Evolutionary conservation across 768 basidiomycete species (phyloP), one percentile per base, ranked within the genome.

Genomic region (Austroboletus festivus): DNA sequence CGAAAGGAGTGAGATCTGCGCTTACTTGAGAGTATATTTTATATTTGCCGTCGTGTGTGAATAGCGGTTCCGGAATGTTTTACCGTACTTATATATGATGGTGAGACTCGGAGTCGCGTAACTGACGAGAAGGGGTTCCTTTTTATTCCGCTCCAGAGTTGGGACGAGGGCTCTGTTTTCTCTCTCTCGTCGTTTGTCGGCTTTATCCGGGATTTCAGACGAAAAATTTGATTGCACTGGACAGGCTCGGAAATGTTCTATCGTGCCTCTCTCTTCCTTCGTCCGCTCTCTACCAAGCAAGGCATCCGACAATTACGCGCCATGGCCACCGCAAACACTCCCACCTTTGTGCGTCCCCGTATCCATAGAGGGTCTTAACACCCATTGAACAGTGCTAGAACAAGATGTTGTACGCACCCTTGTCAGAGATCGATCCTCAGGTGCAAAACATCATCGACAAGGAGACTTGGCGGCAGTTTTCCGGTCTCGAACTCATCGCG

Each of bases 381-480:
- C n/a, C n/a, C n/a, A n/a, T n/a, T n/a, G n/a, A n/a, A n/a, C n/a
- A n/a, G n/a, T 33, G 31, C 11, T 61, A 98, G 95, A 99, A 98
- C 85, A 86, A 87, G 71, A 76, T 81, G 39, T 80, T 99, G 57
- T 98, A 98, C 73, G 74, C 81, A 42, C 82, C 93, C 55, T 79
- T 99, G 44, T 78, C 88, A 11, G 85, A 98, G 77, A 81, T 84
- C 64, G 95, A 98, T 73, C 94, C 95, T 51, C 91, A 89, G 68
- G 83, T 99, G 65, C 82, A 93, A 71, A 92, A 94, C 69, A 91
- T 99, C 77, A 90, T 99, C 74, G 93, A 98, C 77, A 92, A 91
- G 76, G 93, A 98, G 78, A 95, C 91, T 72, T 98, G 93, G 94
- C 76, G 95, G 59, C 95, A 97, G 77, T 95, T 86, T 70, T 90